These are phyloP conservation scores for Colletotrichum tropicale DNA, from an alignment of 2,329 filamentous ascomycete species.

Conservation along the genomic window DNA sequence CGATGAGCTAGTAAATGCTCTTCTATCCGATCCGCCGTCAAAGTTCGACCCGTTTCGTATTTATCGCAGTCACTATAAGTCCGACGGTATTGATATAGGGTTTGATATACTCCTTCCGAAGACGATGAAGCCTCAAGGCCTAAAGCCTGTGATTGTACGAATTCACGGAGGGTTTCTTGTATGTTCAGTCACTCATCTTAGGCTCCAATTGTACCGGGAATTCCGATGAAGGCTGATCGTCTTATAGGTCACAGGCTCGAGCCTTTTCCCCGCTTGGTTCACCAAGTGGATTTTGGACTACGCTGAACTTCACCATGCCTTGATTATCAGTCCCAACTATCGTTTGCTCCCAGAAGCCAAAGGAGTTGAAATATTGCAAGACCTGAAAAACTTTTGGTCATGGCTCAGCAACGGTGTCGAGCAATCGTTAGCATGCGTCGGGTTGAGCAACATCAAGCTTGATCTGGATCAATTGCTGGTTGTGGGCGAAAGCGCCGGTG, in stretches of 20 bases:
- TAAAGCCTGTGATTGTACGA: background rate
- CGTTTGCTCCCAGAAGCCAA: background rate
- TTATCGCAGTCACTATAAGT: background rate
- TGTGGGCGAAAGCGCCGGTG: background rate
- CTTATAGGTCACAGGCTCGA: background rate
- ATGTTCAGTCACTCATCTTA: background rate
- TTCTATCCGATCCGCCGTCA: background rate
- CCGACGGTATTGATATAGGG: background rate
- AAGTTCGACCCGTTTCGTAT: background rate
- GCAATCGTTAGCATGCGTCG: background rate
- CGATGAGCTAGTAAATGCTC: background rate
- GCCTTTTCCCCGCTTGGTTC: background rate
- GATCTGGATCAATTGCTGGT: background rate
- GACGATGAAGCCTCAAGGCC: background rate
- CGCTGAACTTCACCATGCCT: background rate
- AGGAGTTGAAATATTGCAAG: background rate
- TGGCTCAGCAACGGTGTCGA: background rate
- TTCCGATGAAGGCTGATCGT: background rate
- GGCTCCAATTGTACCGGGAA: background rate
- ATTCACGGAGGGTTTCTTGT: background rate
- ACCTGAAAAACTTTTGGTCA: background rate
- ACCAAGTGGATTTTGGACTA: background rate
- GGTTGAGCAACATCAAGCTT: background rate
- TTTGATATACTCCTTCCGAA: background rate
- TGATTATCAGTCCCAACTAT: background rate